Conservation (phyloP, 495 filamentous ascomycete genomes). For the Trichoderma erinaceum region DNA sequence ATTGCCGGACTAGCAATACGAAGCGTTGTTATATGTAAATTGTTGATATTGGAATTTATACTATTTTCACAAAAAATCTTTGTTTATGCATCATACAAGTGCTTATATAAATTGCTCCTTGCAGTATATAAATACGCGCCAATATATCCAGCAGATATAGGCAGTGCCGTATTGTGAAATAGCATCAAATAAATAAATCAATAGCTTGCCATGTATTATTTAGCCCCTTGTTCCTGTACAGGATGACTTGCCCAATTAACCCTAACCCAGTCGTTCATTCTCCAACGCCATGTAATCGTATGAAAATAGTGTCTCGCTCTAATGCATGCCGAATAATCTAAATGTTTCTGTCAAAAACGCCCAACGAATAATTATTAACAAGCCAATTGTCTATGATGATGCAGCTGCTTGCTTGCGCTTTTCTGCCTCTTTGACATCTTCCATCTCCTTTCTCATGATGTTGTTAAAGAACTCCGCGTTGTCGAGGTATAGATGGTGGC, state of each 20-base stretch:
- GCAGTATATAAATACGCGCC: too few relatives aligned
- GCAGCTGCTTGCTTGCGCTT: slow-evolving; percentile 9
- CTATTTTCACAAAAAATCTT: too few relatives aligned
- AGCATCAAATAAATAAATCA: background rate
- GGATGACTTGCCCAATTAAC: background rate
- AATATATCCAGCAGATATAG: too few relatives aligned
- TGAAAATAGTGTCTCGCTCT: background rate
- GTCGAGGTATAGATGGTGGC: slow-evolving; percentile 92
- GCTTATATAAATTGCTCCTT: too few relatives aligned
- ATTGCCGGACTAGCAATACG: too few relatives aligned
- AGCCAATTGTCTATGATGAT: background rate
- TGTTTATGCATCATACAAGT: too few relatives aligned
- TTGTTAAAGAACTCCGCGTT: slow-evolving; percentile 85
- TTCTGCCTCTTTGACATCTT: slow-evolving; percentile 33
- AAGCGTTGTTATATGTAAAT: too few relatives aligned
- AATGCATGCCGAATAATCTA: background rate
- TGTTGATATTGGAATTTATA: too few relatives aligned
- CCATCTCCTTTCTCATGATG: slow-evolving; percentile 69
- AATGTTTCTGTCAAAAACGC: background rate
- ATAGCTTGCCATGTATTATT: background rate
- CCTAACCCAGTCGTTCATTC: background rate
- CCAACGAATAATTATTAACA: background rate
- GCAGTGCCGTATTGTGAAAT: too few relatives aligned
- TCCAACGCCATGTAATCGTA: background rate
- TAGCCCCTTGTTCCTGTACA: too few relatives aligned